Evolutionary conservation across 768 basidiomycete genomes (phyloP).

Genomic region (Epithele typhae): DNA sequence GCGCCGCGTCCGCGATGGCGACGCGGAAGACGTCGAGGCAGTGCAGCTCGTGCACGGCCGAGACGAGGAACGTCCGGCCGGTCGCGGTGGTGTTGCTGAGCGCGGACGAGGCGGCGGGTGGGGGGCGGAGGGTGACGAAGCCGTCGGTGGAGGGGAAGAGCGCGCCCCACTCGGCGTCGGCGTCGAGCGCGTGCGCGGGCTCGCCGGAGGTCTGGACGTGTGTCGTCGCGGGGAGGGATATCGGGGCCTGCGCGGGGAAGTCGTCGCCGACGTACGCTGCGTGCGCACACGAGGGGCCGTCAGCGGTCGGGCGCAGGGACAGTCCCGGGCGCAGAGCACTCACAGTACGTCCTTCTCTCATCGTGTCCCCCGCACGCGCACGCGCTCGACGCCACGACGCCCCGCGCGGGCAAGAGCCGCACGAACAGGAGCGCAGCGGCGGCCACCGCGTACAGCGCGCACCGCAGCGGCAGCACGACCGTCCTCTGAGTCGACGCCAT

Average conservation of each 20-base stretch:
- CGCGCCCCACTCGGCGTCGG: conserved; percentile 34
- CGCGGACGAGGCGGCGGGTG: background rate
- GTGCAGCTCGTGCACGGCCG: conserved; percentile 26
- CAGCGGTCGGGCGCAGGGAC: too few relatives aligned
- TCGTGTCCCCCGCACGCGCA: too few relatives aligned
- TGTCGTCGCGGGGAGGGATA: conserved; percentile 25
- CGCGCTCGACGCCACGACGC: too few relatives aligned
- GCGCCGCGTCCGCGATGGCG: conserved; percentile 8
- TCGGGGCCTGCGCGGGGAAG: conserved; percentile 25
- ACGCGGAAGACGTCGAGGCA: conserved; percentile 25
- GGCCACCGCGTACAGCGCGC: too few relatives aligned
- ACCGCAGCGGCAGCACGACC: too few relatives aligned
- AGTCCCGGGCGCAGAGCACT: too few relatives aligned
- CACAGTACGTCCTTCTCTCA: too few relatives aligned
- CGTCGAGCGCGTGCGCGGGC: conserved; percentile 26
- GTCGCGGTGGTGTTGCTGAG: background rate
- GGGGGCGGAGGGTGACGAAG: conserved; percentile 8
- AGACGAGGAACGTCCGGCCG: conserved; percentile 16
- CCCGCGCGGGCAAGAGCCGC: too few relatives aligned
- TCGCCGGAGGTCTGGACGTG: conserved; percentile 24
- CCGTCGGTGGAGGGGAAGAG: conserved; percentile 20
- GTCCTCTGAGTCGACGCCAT: too few relatives aligned
- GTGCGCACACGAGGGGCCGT: too few relatives aligned
- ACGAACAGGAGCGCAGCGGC: too few relatives aligned
- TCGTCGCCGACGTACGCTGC: conserved; percentile 29